These are phyloP conservation scores for Corinectria fuckeliana DNA, from an alignment of 2,329 filamentous ascomycete genomes.

Conservation along the genomic window DNA sequence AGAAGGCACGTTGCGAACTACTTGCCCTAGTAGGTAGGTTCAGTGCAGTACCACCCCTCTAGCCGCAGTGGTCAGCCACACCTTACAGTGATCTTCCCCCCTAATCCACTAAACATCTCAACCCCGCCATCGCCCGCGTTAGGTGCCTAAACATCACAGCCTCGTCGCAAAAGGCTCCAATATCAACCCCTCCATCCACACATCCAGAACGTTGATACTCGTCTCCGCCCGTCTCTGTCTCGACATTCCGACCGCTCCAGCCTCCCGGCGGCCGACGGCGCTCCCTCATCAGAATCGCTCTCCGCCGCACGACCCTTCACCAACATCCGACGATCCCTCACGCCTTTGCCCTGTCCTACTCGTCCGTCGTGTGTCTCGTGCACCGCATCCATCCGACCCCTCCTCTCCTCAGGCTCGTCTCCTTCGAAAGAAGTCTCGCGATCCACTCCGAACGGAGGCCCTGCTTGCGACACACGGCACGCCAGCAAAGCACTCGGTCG, in stretches of 20 bases:
- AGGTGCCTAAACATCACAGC: conserved; percentile 34
- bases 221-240: background rate
- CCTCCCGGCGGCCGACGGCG: conserved; percentile 1
- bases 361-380: conserved; percentile 8
- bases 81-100: background rate
- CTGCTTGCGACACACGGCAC: conserved; percentile 1
- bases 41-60: background rate
- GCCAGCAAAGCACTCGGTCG: background rate
- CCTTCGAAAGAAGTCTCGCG: conserved; percentile 10
- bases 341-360: background rate
- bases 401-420: conserved; percentile 1
- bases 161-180: conserved; percentile 35
- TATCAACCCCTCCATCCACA: conserved; percentile 35
- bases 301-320: background rate
- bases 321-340: background rate
- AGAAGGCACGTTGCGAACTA: too few species aligned
- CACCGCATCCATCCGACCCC: conserved; percentile 1
- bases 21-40: too few species aligned
- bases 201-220: conserved; percentile 7
- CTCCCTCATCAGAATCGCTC: background rate
- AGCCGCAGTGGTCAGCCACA: conserved; percentile 14
- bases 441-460: conserved; percentile 10
- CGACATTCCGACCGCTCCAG: background rate
- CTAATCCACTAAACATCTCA: background rate
- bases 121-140: conserved; percentile 1